A percentile compares a stretch with the other conserved stretches of the same genome.
Evolutionary conservation across 176 grass and related monocot genomes (phyloP).

Genomic region (Olyra latifolia): DNA sequence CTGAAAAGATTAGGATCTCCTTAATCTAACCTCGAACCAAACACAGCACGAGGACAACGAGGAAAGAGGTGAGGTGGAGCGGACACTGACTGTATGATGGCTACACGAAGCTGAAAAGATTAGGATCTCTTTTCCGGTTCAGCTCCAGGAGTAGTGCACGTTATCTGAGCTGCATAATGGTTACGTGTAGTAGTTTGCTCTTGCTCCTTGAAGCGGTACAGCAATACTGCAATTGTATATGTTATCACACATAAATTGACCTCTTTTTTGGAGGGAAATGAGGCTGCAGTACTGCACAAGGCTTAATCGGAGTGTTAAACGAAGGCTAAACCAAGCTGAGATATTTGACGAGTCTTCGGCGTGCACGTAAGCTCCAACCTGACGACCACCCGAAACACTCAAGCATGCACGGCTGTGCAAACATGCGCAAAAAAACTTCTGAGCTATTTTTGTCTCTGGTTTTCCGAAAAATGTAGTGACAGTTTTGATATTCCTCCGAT

Average conservation of each 20-base stretch:
- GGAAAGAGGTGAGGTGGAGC: background rate
- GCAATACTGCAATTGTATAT: background rate
- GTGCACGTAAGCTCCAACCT: slow-evolving; percentile 34
- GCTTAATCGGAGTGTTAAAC: background rate
- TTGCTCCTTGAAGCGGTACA: background rate
- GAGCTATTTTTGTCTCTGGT: background rate
- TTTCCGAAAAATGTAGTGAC: background rate
- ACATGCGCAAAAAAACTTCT: background rate
- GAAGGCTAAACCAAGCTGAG: background rate
- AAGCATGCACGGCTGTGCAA: background rate
- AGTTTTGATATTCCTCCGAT: background rate
- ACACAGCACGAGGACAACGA: too few species aligned
- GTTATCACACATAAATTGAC: background rate
- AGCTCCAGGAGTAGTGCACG: background rate
- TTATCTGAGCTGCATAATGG: background rate
- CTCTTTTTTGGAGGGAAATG: slow-evolving; percentile 29
- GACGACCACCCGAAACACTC: background rate
- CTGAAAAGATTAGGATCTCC: background rate
- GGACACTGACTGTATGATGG: background rate
- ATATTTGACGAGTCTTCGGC: background rate
- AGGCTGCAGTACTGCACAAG: background rate
- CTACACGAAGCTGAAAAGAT: background rate
- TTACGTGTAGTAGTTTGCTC: background rate
- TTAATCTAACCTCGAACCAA: too few species aligned
- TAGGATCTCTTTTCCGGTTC: background rate